Percentiles rank a stretch among this genome's conserved stretches.
Evolutionary conservation across 2,329 filamentous ascomycete genomes (phyloP).

Genomic region (Stylonectria norvegica): DNA sequence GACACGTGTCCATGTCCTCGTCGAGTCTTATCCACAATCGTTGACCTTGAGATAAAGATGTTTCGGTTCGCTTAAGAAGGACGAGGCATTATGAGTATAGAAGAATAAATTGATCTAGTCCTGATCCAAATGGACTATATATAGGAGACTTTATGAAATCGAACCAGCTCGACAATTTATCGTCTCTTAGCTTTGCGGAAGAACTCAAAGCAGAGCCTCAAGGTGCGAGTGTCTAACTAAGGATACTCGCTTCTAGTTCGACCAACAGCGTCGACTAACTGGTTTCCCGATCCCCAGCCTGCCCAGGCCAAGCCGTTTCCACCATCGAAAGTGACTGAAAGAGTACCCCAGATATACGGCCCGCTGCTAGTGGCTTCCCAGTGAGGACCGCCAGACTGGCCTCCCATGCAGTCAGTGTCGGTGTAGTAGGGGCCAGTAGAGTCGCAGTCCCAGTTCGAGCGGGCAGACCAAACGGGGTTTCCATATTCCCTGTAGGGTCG

Average conservation of each 20-base stretch:
- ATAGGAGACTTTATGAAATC: too few species aligned
- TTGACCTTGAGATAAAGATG: too few species aligned
- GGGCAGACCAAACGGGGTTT: slow-evolving; percentile 3
- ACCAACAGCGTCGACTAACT: slow-evolving; percentile 7
- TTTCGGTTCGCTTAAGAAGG: too few species aligned
- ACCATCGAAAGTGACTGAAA: slow-evolving; percentile 6
- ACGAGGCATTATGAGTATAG: too few species aligned
- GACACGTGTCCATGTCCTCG: too few species aligned
- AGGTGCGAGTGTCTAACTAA: too few species aligned
- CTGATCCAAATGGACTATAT: too few species aligned
- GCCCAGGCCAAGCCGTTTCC: slow-evolving; percentile 2
- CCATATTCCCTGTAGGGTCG: slow-evolving; percentile 11
- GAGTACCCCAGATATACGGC: slow-evolving; percentile 9
- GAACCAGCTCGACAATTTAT: too few species aligned
- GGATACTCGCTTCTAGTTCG: slow-evolving; percentile 3
- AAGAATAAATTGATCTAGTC: too few species aligned
- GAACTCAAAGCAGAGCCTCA: too few species aligned
- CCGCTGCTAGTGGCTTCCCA: slow-evolving; percentile 8
- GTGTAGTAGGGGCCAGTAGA: slow-evolving; percentile 9
- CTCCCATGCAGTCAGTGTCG: slow-evolving; percentile 13
- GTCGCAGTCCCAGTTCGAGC: slow-evolving; percentile 8
- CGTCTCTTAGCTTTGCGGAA: too few species aligned
- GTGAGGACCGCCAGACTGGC: slow-evolving; percentile 15
- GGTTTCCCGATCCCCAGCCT: slow-evolving; percentile 9
- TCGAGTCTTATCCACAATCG: too few species aligned